Evolutionary conservation across 257 asterid species (phyloP).

Genomic region (Vinca minor): DNA sequence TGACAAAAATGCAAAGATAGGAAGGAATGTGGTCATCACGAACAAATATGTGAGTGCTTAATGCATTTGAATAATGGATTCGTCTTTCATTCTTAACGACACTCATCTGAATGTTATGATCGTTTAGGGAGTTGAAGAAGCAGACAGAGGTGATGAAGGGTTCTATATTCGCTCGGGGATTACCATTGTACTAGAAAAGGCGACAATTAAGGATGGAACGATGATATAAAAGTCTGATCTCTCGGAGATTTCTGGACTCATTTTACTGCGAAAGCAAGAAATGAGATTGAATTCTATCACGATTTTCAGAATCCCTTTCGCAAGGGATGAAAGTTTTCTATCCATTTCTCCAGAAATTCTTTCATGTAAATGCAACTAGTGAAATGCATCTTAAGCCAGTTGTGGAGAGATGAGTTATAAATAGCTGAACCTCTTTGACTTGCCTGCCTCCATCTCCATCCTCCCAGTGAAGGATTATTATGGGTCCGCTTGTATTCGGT

Average conservation of each 20-base stretch:
- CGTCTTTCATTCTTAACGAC: neutral
- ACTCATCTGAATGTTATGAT: neutral
- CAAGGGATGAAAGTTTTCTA: neutral
- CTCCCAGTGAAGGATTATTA: neutral
- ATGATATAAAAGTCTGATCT: slow-evolving; percentile 39
- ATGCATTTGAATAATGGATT: neutral
- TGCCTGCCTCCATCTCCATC: slow-evolving; percentile 3
- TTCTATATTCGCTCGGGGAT: slow-evolving; percentile 82
- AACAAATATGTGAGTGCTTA: slow-evolving; percentile 68
- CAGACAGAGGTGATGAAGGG: slow-evolving; percentile 66
- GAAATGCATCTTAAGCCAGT: neutral
- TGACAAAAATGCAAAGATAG: slow-evolving; percentile 88
- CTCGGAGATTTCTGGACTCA: neutral
- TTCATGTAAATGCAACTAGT: neutral
- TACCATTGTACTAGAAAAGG: slow-evolving; percentile 61
- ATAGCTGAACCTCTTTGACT: neutral
- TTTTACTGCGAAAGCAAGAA: neutral
- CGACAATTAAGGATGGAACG: slow-evolving; percentile 65
- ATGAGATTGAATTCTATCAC: neutral
- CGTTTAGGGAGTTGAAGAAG: slow-evolving; percentile 73
- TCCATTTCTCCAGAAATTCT: no score
- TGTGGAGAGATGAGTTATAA: neutral
- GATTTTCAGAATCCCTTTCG: neutral
- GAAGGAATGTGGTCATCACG: slow-evolving; percentile 70
- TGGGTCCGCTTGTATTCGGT: no score